These are phyloP conservation scores for Exophiala aquamarina DNA, from an alignment of 2,329 filamentous ascomycete species.

Conservation along the genomic window DNA sequence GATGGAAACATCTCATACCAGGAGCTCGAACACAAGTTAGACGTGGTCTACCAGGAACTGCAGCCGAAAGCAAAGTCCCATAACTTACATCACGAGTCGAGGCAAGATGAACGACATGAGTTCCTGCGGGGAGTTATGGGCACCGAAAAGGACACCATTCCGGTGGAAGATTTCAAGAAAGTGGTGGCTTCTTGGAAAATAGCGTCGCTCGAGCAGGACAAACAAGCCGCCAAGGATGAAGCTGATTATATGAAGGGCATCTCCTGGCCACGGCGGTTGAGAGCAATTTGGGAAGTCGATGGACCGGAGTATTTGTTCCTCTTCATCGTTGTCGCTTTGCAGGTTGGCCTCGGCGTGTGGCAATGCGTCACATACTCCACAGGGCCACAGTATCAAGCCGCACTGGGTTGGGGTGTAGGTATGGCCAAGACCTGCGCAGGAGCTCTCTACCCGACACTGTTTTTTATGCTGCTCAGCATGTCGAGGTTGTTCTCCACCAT, in stretches of 20 bases:
- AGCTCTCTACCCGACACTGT: constrained; percentile 57
- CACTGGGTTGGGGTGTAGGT: constrained; percentile 58
- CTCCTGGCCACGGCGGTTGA: constrained; percentile 45
- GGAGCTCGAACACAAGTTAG: constrained; percentile 55
- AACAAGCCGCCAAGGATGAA: constrained; percentile 48
- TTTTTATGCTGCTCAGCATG: constrained; percentile 61
- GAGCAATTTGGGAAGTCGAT: constrained; percentile 57
- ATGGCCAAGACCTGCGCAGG: constrained; percentile 57
- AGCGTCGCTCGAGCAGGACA: constrained; percentile 49
- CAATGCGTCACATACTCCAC: constrained; percentile 56
- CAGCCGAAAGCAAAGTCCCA: constrained; percentile 45
- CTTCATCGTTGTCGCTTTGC: constrained; percentile 47
- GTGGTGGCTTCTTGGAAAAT: constrained; percentile 50
- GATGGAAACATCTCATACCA: constrained; percentile 54
- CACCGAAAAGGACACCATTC: constrained; percentile 38
- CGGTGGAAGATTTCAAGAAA: constrained; percentile 47
- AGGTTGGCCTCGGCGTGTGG: constrained; percentile 56
- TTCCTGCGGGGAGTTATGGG: constrained; percentile 53
- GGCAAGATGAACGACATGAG: constrained; percentile 44
- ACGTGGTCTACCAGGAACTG: constrained; percentile 53
- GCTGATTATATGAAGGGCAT: constrained; percentile 49
- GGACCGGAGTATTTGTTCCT: constrained; percentile 54
- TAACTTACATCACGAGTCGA: constrained; percentile 42
- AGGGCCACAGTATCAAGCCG: constrained; percentile 45
- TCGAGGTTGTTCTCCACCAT: constrained; percentile 57